phyloP scores from a whole-genome alignment of 2,329 filamentous ascomycete species.

The Botryotinia globosa region DNA sequence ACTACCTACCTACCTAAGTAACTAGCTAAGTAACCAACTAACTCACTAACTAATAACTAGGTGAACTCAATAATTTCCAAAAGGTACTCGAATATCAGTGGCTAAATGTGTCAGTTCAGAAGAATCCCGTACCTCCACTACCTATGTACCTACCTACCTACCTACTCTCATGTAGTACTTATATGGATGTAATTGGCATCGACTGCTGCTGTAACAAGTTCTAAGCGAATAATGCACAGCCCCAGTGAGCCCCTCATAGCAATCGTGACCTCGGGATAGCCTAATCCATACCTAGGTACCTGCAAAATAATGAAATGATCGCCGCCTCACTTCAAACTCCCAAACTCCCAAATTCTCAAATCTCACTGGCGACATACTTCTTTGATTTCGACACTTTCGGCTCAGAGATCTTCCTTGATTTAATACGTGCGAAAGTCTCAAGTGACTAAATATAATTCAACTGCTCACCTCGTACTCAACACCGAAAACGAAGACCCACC shows the following conservation, averaged over 20 bases:
- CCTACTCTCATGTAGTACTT: too few relatives aligned
- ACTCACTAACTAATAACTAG: not conserved
- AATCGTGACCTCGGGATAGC: conserved; percentile 3
- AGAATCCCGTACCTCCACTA: not conserved
- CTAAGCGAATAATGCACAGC: conserved; percentile 10
- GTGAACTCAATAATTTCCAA: not conserved
- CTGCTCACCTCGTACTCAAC: not conserved
- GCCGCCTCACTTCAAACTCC: not conserved
- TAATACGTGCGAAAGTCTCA: not conserved
- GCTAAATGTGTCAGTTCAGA: not conserved
- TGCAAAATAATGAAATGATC: not conserved
- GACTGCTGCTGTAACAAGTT: not conserved
- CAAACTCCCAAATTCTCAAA: not conserved
- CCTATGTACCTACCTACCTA: too few relatives aligned
- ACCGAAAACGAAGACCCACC: not conserved
- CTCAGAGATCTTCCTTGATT: not conserved
- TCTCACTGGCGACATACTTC: not conserved
- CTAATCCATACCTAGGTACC: too few relatives aligned
- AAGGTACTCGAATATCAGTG: not conserved
- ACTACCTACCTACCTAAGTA: not conserved
- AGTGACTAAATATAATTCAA: not conserved
- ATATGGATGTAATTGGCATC: not conserved
- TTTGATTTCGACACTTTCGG: not conserved
- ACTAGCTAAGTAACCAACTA: too few relatives aligned
- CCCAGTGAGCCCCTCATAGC: not conserved